A percentile compares a stretch with the other conserved stretches of the same genome.
Evolutionary conservation across 2,329 filamentous ascomycete species (phyloP).

Genomic region (Bipolaris victoriae): DNA sequence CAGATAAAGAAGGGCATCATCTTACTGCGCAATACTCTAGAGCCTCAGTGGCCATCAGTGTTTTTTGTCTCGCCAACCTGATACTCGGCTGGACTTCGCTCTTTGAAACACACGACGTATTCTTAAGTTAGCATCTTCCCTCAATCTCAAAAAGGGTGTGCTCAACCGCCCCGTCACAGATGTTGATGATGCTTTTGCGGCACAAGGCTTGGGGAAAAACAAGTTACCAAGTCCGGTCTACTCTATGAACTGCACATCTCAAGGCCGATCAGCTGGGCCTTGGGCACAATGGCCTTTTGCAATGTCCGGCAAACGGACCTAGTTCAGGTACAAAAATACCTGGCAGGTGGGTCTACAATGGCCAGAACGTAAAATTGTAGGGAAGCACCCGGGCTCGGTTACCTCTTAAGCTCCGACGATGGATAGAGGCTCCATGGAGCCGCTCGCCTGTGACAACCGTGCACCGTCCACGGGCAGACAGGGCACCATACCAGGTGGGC

Average conservation of each 20-base stretch:
- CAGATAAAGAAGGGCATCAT: background rate
- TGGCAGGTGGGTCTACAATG: background rate
- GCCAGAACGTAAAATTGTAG: background rate
- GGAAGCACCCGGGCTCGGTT: background rate
- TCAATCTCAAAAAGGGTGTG: background rate
- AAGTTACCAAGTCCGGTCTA: background rate
- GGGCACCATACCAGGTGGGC: background rate
- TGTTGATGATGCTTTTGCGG: slow-evolving; percentile 6
- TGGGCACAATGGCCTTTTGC: background rate
- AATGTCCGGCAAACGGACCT: background rate
- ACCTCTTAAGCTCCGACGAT: background rate
- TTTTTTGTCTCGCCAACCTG: background rate
- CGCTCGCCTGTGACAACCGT: background rate
- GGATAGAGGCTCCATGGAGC: background rate
- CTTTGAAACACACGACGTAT: background rate
- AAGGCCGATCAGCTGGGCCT: background rate
- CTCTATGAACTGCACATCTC: background rate
- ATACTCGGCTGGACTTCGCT: background rate
- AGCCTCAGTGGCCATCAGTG: background rate
- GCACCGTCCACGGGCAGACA: background rate
- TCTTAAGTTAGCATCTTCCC: background rate
- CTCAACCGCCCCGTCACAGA: background rate
- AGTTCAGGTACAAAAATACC: background rate
- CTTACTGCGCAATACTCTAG: background rate
- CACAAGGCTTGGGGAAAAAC: slow-evolving; percentile 1